phyloP scores from a whole-genome alignment of 108 stramenopile species.

The Fistulifera pelliculosa region DNA sequence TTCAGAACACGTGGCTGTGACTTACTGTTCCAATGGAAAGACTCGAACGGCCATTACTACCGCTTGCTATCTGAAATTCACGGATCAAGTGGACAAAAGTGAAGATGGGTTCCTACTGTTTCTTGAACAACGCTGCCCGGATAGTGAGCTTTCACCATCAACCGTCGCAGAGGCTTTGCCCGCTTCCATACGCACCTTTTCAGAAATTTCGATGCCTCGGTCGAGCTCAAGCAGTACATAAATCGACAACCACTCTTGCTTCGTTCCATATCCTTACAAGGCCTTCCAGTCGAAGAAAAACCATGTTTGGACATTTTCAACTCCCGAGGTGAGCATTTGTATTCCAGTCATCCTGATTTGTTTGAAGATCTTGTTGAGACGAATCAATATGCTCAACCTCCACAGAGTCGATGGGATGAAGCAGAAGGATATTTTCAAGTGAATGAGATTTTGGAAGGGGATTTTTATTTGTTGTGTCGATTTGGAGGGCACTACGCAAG shows the following conservation, averaged over 20 bases:
- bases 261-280: conserved; percentile 61
- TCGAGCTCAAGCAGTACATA: conserved; percentile 37
- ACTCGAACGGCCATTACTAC: conserved; percentile 81
- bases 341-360: conserved; percentile 31
- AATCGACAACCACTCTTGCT: conserved; percentile 60
- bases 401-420: conserved; percentile 48
- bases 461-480: conserved; percentile 79
- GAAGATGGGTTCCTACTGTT: conserved; percentile 59
- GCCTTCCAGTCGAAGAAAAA: conserved; percentile 88
- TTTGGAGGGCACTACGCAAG: conserved; percentile 77
- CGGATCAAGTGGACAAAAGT: conserved; percentile 19
- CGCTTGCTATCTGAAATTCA: conserved; percentile 78
- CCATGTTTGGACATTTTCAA: conserved; percentile 87
- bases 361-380: conserved; percentile 27
- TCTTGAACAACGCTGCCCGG: conserved; percentile 9
- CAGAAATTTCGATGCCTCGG: conserved; percentile 63
- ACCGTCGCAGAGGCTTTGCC: conserved; percentile 15
- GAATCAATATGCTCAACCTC: background rate
- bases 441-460: conserved; percentile 53
- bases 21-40: conserved; percentile 83
- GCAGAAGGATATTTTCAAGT: conserved; percentile 54
- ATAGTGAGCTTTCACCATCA: conserved; percentile 4
- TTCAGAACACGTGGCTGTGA: conserved; percentile 29
- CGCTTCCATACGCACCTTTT: conserved; percentile 68
- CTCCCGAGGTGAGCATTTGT: conserved; percentile 20